Conservation (phyloP, 306 rosid genomes). For the Nissolia schottii region DNA sequence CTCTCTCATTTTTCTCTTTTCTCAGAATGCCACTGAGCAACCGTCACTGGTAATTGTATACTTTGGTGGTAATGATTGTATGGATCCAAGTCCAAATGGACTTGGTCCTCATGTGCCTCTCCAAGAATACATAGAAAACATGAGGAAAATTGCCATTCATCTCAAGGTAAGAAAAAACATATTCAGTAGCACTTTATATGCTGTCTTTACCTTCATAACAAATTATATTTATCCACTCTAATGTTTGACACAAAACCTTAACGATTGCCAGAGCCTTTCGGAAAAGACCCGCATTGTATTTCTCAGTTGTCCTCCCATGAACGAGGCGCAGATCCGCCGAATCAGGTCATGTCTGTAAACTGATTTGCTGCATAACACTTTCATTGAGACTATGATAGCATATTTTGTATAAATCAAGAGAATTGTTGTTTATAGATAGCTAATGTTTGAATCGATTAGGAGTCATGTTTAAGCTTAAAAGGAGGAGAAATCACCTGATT, state of each 20-base stretch:
- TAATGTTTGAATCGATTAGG: no score
- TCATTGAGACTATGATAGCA: no score
- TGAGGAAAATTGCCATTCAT: conserved; percentile 64
- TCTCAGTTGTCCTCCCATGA: conserved; percentile 63
- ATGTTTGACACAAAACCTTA: conserved; percentile 13
- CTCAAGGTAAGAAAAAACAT: conserved; percentile 59
- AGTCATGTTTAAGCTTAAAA: no score
- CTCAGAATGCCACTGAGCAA: conserved; percentile 50
- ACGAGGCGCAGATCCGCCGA: conserved; percentile 43
- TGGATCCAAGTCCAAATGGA: conserved; percentile 52
- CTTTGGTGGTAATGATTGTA: conserved; percentile 87
- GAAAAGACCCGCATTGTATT: conserved; percentile 55
- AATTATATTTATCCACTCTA: neutral
- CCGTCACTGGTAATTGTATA: conserved; percentile 76
- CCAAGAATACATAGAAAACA: conserved; percentile 64
- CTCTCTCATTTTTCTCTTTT: neutral
- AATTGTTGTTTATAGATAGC: no score
- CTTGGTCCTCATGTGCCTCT: conserved; percentile 68
- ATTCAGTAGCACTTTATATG: neutral
- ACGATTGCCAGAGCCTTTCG: conserved; percentile 53
- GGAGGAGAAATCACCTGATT: no score
- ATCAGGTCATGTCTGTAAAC: conserved; percentile 30
- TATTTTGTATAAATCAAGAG: no score
- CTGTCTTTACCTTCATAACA: neutral
- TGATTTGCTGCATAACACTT: neutral